phyloP scores from a whole-genome alignment of 2,329 filamentous ascomycete genomes.

The Aspergillus amoenus region DNA sequence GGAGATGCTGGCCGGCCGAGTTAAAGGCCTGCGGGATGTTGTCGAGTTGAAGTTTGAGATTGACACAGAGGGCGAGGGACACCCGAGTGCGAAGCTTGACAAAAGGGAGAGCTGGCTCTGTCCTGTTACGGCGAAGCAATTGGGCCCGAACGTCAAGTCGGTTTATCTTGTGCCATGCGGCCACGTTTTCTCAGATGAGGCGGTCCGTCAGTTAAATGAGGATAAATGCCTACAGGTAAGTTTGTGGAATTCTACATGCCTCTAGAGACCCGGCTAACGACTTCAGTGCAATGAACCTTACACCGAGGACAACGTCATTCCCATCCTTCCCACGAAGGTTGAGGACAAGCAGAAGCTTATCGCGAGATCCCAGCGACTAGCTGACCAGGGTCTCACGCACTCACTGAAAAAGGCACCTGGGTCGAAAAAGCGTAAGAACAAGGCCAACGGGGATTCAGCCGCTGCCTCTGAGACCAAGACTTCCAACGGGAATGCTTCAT shows the following conservation, averaged over 20 bases:
- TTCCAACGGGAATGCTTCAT: constrained; percentile 34
- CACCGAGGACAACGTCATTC: constrained; percentile 72
- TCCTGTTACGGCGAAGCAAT: constrained; percentile 80
- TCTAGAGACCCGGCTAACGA: not conserved
- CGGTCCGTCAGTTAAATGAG: constrained; percentile 73
- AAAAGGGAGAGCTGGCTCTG: constrained; percentile 69
- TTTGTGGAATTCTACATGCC: not conserved
- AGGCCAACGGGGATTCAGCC: constrained; percentile 43
- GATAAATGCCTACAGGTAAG: constrained; percentile 60
- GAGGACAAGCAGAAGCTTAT: constrained; percentile 69
- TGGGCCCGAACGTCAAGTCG: constrained; percentile 75
- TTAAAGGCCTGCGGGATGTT: constrained; percentile 81
- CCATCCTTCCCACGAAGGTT: constrained; percentile 71
- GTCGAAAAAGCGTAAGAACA: constrained; percentile 74
- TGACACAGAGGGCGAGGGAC: constrained; percentile 41
- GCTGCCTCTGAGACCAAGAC: constrained; percentile 37
- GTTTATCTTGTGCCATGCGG: constrained; percentile 94
- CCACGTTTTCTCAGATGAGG: constrained; percentile 86
- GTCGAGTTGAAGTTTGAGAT: constrained; percentile 78
- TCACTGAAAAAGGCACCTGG: constrained; percentile 76
- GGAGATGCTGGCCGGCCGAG: constrained; percentile 58
- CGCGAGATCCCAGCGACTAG: constrained; percentile 66
- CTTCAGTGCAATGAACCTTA: constrained; percentile 72
- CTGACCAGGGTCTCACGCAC: constrained; percentile 73
- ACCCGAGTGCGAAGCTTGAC: constrained; percentile 42